Evolutionary conservation across 2,329 filamentous ascomycete species (phyloP).

Genomic region (Macrophomina tecta): DNA sequence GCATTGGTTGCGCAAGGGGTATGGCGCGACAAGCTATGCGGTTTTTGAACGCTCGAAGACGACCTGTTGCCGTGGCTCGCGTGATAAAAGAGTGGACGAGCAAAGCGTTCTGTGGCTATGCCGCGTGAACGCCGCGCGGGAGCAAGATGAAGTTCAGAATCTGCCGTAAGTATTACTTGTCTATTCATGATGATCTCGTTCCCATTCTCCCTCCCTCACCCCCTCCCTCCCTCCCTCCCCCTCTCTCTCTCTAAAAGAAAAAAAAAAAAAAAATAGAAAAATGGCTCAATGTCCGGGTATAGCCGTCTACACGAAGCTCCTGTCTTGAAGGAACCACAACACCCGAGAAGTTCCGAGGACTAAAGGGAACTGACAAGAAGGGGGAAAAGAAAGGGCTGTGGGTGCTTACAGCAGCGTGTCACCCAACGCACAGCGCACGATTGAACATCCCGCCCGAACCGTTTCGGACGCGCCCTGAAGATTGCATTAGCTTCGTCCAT

Average conservation of each 20-base stretch:
- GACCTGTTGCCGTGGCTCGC: not conserved
- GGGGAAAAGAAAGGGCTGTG: not conserved
- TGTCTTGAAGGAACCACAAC: slow-evolving; percentile 5
- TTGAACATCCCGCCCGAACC: slow-evolving; percentile 84
- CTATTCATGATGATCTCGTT: slow-evolving; percentile 10
- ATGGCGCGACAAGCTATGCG: slow-evolving; percentile 7
- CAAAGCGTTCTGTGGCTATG: not conserved
- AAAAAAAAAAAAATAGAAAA: not conserved
- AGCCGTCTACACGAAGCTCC: slow-evolving; percentile 16
- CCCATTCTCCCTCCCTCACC: not conserved
- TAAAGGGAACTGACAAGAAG: slow-evolving; percentile 3
- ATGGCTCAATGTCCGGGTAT: slow-evolving; percentile 17
- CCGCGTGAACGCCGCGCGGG: not conserved
- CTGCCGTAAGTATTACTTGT: slow-evolving; percentile 21
- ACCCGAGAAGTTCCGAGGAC: slow-evolving; percentile 22
- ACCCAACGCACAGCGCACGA: slow-evolving; percentile 89
- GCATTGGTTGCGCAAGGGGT: slow-evolving; percentile 20
- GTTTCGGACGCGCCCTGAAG: slow-evolving; percentile 77
- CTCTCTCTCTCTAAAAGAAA: no score
- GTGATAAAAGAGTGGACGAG: not conserved
- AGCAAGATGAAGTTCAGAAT: slow-evolving; percentile 14
- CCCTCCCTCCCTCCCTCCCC: no score
- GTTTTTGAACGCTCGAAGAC: not conserved
- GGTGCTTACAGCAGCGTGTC: slow-evolving; percentile 77
- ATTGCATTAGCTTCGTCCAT: slow-evolving; percentile 32